A percentile compares a stretch with the other conserved stretches of the same genome.
phyloP scores from a whole-genome alignment of 306 rosid genomes.

The Rosa rugosa region DNA sequence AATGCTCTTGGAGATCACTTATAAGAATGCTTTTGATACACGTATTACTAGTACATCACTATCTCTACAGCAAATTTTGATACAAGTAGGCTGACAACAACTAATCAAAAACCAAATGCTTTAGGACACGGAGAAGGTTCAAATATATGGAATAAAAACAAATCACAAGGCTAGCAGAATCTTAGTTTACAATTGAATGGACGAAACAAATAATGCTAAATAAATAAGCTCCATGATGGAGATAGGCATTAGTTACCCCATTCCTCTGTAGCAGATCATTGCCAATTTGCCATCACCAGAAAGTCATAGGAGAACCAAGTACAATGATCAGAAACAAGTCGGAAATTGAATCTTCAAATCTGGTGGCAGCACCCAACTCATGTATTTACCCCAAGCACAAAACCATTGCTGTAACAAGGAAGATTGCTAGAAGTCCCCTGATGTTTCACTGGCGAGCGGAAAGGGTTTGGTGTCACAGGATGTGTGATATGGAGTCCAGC shows the following conservation, averaged over 20 bases:
- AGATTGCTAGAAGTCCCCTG: conserved; percentile 46
- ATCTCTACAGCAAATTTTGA: background rate
- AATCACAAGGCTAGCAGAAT: conserved; percentile 14
- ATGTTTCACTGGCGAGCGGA: conserved; percentile 61
- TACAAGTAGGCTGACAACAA: background rate
- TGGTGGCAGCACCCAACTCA: conserved; percentile 25
- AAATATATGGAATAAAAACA: background rate
- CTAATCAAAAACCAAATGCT: background rate
- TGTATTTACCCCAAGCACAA: conserved; percentile 59
- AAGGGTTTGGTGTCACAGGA: conserved; percentile 65
- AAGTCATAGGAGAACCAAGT: background rate
- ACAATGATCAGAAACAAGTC: conserved; percentile 3
- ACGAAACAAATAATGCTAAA: conserved; percentile 11
- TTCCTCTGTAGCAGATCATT: conserved; percentile 9
- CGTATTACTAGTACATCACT: background rate
- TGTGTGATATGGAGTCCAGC: conserved; percentile 49
- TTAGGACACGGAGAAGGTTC: conserved; percentile 9
- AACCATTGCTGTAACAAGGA: conserved; percentile 62
- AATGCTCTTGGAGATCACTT: background rate
- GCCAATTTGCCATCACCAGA: background rate
- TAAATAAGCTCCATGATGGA: background rate
- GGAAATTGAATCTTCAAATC: conserved; percentile 11
- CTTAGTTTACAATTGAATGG: background rate
- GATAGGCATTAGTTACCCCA: background rate
- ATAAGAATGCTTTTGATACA: background rate